Evolutionary conservation across 306 rosid genomes (phyloP), one percentile per base, ranked within the genome.

Genomic region (Senna tora): DNA sequence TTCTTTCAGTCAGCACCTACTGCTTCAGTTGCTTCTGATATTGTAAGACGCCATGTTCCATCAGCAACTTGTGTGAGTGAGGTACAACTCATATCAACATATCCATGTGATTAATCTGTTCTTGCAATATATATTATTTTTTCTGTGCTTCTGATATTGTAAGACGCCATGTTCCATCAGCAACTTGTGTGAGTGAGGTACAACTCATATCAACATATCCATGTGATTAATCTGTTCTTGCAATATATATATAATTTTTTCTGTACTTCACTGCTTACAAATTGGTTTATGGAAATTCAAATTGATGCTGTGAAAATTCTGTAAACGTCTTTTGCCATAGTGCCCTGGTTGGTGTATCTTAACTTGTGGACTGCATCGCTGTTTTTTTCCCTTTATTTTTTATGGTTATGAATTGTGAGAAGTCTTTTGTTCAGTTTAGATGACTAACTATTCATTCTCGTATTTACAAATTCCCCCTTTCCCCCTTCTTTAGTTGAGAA

Each of bases 131-230:
- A 19, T 52, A 51, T 49, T 33, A 6, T 2, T n/a, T n/a, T n/a
- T n/a, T n/a, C n/a, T n/a, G n/a, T 38, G 97, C 94, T 78, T 82
- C 92, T 80, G 98, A 93, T 79, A 89, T 93, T 76, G 96, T 93
- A 65, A 71, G 70, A 78, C 92, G 84, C 52, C 96, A 93, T 81
- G 83, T 90, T 78, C 98, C 98, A 45, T 84, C 86, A 15, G 97
- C 98, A 53, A 87, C 81, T n/a, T 90, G 98, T 83, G 90, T 93
- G 70, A 93, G 97, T 20, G 98, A 93, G 98, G 98, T 93, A 93
- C 25, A 39, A 46, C 74, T 21, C 28, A 50, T 62, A 45, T 2
- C 67, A 47, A 36, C 36, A 38, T 75, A 67, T 50, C 20, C 65
- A 56, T 22, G 49, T 38, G 58, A 61, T 34, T 43, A 7, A 43